phyloP scores from a whole-genome alignment of 805 yeast species.

The Barnettozyma sucrosica region DNA sequence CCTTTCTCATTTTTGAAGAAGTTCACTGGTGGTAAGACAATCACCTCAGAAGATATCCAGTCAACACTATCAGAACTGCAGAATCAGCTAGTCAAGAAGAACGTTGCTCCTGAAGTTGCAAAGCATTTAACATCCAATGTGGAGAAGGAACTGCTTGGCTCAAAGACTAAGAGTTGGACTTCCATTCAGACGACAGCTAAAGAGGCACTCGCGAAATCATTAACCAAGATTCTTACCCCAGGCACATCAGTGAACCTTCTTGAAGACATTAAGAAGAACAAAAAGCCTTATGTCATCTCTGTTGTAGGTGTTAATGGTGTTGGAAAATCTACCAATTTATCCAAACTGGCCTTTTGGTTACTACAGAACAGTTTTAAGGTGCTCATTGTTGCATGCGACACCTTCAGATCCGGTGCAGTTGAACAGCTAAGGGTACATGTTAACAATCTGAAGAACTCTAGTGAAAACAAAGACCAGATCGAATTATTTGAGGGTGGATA shows the following conservation, averaged over 20 bases:
- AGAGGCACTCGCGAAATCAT: conserved; percentile 51
- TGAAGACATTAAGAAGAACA: conserved; percentile 53
- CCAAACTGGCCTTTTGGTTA: conserved; percentile 93
- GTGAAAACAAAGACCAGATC: conserved; percentile 39
- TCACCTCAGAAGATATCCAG: conserved; percentile 56
- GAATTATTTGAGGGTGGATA: conserved; percentile 92
- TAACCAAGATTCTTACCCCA: conserved; percentile 80
- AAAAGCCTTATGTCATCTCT: conserved; percentile 82
- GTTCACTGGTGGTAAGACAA: conserved; percentile 63
- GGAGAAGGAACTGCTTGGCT: conserved; percentile 61
- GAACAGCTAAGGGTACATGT: conserved; percentile 95
- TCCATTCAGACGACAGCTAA: conserved; percentile 69
- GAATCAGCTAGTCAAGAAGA: conserved; percentile 75
- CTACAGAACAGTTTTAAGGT: conserved; percentile 84
- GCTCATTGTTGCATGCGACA: conserved; percentile 93
- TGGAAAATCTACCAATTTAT: conserved; percentile 92
- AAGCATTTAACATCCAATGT: conserved; percentile 64
- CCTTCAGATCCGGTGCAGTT: conserved; percentile 98
- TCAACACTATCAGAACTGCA: conserved; percentile 60
- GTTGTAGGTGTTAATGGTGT: conserved; percentile 98
- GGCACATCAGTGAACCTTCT: conserved; percentile 83
- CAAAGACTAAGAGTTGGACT: conserved; percentile 68
- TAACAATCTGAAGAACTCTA: conserved; percentile 66
- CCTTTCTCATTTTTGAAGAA: conserved; percentile 57
- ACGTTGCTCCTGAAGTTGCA: conserved; percentile 89